Evolutionary conservation across 805 yeast genomes (phyloP), one percentile per base, ranked within the genome.

Genomic region (Kluyveromyces siamensis): DNA sequence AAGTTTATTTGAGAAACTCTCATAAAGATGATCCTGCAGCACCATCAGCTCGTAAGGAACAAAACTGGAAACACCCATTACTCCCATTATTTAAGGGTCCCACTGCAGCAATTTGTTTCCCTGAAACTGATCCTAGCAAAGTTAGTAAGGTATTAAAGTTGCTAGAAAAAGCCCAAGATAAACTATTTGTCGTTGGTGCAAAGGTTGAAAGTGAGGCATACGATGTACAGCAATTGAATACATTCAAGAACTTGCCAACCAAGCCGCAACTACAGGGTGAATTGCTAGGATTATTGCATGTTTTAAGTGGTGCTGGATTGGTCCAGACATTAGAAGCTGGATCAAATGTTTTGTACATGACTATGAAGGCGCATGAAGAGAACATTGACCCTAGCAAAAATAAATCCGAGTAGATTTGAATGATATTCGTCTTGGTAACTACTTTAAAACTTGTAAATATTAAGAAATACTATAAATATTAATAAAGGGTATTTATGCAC

Each of bases 231-330:
- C 73, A 80, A 48, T 67, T 90, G 44, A 72, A 77, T 40, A 57
- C 72, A 53, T 85, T 87, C 72, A 85, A 87, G 70, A 79, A 76
- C 37, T 75, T 93, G 60, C 93, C 96, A 40, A 68, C 81, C 5
- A 72, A 82, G 61, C 80, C 77, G 41, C 81, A 82, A 55, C 71
- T 91, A 56, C 93, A 87, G 50, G 80, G 85, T 9, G 86, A 90
- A 74, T 77, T 93, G 56, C 83, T 84, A 11, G 96, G 96, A 10
- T 72, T 87, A 48, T 77, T 91, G 61, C 82, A 90, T n/a, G 69
- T 84, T 49, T 73, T 87, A 54, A 87, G 96, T 50, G 98, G 97
- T 61, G 90, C 87, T 41, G 95, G 95, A 10, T 75, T 91, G 62
- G 95, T 85, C 11, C 79, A 78, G 69, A 87, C 96, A 16, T 75